Evolutionary conservation across 1,284 basidiomycete species (phyloP), one percentile per base, ranked within the genome.

Genomic region (Psilocybe mexicana): DNA sequence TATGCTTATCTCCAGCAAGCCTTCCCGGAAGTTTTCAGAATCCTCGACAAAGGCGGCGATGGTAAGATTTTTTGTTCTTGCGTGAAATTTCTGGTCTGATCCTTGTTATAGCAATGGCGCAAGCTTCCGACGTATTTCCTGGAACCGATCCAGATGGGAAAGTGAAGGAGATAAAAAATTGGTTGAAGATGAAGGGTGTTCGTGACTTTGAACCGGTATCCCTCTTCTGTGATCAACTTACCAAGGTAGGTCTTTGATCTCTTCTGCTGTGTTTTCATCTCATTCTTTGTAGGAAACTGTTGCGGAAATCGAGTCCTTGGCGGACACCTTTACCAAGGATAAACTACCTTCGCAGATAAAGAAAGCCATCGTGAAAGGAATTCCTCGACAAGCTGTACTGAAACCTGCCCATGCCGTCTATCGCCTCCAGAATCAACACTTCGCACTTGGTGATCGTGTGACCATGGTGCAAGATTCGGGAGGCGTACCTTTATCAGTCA

Each of bases 401-500:
- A 98, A 98, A 72, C 97, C 97, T 5, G 79, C 88, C 2, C 95
- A 99, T 74, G 89, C 94, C 1, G 81, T 90, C 3, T 96, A 94
- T 71, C 88, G 95, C 23, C 79, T 99, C 11, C 93, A 95, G 66
- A 91, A 91, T 54, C 97, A 99, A 73, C 78, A 75, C n/a, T 99
- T 98, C 69, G 77, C 80, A 0, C 82, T 98, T 2, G 96, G 96
- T n/a, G 96, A 99, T 74, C 85, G 97, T 11, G 95, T 98, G 40
- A 90, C 92, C 28, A 96, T 96, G 89, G 94, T 98, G 1, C 89
- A 93, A 64, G 96, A 99, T 71, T 88, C 92, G 0, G 96, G 96
- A n/a, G 88, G 89, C 25, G 94, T 99, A 0, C 95, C 96, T 0
- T 79, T 98, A 8, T 88, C 89, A 2, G 90, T 91, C 55, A 96